Base-by-base conservation (phyloP, 768 basidiomycete species). In the Tulasnella sp. region DNA sequence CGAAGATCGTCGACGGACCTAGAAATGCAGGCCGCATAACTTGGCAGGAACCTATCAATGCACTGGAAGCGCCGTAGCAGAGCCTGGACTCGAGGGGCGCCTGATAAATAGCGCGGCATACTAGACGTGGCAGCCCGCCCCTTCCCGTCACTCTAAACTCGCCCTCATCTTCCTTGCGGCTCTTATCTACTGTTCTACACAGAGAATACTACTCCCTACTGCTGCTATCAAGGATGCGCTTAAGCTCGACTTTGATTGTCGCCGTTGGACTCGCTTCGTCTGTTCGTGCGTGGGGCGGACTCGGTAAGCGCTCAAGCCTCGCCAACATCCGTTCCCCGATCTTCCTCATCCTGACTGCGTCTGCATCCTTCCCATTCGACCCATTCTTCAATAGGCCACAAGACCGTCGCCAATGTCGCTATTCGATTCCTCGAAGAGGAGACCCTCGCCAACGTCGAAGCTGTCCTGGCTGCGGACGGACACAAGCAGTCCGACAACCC, bases 361-460 rank as follows among this genome's bases (percentile, higher is more conserved):
- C 46, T n/a, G 1, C 54, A 22, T 24, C 54, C 8, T 54, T 14
- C 54, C 24, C 5, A 54, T 22, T n/a, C 37, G 37, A 37, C 2
- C 37, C 37, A 37, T 37, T 6, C 9, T n/a, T 22, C 8, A 37
- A 16, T 69, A 80, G 79, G 72, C 44, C 79, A 80, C 22, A 46
- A 54, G 14, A 80, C 79, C 46, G 40, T 80, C 31, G 79, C 72
- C 22, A 60, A 40, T 22, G 46, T 80, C 42, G 79, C 79, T 20
- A 14, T 73, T 24, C 41, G 75, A 12, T 80, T 74, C 28, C 72
- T 80, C 8, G 3, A 22, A 20, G 40, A 72, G 20, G 79, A 46
- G 20, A 48, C 79, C 3, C 69, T 34, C 40, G 28, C 37, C 8
- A 42, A 14, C 1, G 79, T 80, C 42, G 46, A 72, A 46, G 28